These are phyloP conservation scores for Gillenia trifoliata DNA, from an alignment of 306 rosid genomes.

Conservation along the genomic window DNA sequence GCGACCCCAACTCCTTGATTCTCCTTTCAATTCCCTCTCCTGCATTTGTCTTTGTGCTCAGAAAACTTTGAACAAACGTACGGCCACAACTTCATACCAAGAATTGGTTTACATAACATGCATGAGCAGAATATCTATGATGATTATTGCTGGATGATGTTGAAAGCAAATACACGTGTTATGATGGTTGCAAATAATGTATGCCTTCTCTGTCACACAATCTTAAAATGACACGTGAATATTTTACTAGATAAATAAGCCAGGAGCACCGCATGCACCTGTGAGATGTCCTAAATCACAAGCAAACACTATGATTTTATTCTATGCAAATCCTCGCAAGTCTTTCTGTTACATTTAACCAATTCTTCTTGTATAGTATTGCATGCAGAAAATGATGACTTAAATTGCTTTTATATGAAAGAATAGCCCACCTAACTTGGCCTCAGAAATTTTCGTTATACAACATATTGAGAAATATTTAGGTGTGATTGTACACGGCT, in stretches of 20 bases:
- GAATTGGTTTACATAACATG: not conserved
- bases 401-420: not conserved
- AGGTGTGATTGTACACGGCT: not conserved
- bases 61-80: not conserved
- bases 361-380: not conserved
- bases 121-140: not conserved
- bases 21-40: not conserved
- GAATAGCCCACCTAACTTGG: not conserved
- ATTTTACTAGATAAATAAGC: not conserved
- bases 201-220: constrained; percentile 5
- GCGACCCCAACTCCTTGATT: not conserved
- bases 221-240: not conserved
- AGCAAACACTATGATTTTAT: not conserved
- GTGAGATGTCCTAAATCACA: not conserved
- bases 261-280: not conserved
- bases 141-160: not conserved
- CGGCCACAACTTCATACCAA: not conserved
- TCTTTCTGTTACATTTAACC: not conserved
- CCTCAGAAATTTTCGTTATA: not conserved
- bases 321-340: not conserved
- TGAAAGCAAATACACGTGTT: constrained; percentile 25
- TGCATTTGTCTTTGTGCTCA: constrained; percentile 1
- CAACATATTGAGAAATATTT: too few relatives aligned
- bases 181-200: constrained; percentile 9
- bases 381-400: not conserved